A percentile compares a stretch with the other conserved stretches of the same genome.
Conservation (phyloP, 176 grass and related monocot species). For the Lolium perenne region DNA sequence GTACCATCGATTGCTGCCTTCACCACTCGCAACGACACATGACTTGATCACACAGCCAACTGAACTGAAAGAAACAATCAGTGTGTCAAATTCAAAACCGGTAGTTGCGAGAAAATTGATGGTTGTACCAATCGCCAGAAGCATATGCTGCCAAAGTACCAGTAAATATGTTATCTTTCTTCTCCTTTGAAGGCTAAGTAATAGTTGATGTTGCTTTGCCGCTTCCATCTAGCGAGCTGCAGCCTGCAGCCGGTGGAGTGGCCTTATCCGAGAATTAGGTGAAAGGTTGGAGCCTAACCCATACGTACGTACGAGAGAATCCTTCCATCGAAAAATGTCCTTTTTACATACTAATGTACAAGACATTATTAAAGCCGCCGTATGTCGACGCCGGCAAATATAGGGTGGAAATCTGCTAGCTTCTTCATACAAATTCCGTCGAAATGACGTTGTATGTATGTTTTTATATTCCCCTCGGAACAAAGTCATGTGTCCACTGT, state of each 20-base stretch:
- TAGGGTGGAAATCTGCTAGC: background rate
- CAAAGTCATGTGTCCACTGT: background rate
- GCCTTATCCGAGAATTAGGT: slow-evolving; percentile 36
- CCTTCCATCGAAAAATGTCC: background rate
- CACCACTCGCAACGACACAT: background rate
- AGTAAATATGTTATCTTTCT: background rate
- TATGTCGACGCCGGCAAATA: background rate
- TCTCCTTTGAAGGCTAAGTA: background rate
- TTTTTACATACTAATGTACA: background rate
- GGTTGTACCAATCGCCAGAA: background rate
- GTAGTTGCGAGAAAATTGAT: slow-evolving; percentile 23
- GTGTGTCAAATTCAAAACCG: background rate
- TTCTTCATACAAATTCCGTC: background rate
- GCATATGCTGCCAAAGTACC: background rate
- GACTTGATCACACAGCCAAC: background rate
- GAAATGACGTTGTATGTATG: background rate
- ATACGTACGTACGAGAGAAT: background rate
- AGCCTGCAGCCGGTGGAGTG: slow-evolving; percentile 30
- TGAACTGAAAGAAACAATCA: background rate
- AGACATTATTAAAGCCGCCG: too few species aligned
- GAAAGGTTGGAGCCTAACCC: slow-evolving; percentile 39
- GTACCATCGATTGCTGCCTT: too few species aligned
- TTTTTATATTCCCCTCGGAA: background rate
- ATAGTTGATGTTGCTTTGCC: slow-evolving; percentile 34
- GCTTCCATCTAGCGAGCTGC: slow-evolving; percentile 10